Conservation (phyloP, 768 basidiomycete genomes). For the Mycena indigotica region DNA sequence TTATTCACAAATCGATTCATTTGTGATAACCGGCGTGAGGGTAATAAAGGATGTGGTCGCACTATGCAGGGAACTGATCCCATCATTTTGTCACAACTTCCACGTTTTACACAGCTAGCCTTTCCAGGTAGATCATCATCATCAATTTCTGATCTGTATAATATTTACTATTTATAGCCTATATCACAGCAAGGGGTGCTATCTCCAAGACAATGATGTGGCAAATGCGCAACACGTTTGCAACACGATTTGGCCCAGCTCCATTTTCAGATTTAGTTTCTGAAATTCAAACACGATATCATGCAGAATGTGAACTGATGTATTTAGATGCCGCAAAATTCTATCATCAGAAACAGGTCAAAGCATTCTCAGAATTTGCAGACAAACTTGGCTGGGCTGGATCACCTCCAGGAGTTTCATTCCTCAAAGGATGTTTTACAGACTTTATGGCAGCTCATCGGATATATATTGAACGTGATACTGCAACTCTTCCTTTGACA, state of each 20-base stretch:
- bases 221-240: constrained; percentile 1
- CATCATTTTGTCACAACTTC: constrained; percentile 13
- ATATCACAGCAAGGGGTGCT: constrained; percentile 3
- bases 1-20: constrained; percentile 14
- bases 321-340: constrained; percentile 1
- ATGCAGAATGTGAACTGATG: constrained; percentile 4
- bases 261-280: constrained; percentile 8
- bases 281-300: not conserved
- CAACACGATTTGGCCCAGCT: not conserved
- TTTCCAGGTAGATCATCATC: constrained; percentile 2
- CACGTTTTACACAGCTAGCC: constrained; percentile 8
- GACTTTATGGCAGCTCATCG: not conserved
- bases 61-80: constrained; percentile 14
- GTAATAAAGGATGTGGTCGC: constrained; percentile 6
- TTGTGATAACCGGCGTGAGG: constrained; percentile 3
- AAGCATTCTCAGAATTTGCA: constrained; percentile 1
- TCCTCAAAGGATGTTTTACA: not conserved
- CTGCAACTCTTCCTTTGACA: not conserved
- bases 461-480: not conserved
- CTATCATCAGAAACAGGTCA: not conserved
- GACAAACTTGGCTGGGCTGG: not conserved
- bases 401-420: not conserved
- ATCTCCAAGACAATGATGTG: constrained; percentile 2
- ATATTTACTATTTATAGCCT: not conserved
- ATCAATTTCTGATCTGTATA: not conserved